Percentiles rank a stretch among this genome's conserved stretches.
These are phyloP conservation scores for Periglandula ipomoeae DNA, from an alignment of 2,329 filamentous ascomycete species.

Conservation along the genomic window DNA sequence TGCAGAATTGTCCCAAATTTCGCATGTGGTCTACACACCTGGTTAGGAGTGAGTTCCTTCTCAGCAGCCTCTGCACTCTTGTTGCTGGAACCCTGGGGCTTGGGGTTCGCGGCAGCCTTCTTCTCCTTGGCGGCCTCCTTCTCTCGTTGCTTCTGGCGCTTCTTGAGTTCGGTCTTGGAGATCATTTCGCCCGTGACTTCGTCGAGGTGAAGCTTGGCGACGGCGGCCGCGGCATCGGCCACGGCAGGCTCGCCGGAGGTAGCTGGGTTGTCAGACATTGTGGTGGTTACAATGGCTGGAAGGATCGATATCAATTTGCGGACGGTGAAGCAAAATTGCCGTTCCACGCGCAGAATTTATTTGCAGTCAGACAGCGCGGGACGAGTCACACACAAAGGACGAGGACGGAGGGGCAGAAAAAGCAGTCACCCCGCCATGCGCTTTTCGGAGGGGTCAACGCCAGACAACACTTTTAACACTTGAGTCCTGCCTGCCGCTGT, in stretches of 20 bases:
- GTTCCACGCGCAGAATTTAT: not conserved
- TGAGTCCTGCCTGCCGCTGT: no score
- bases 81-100: conserved; percentile 44
- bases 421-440: conserved; percentile 4
- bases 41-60: conserved; percentile 48
- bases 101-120: conserved; percentile 66
- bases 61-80: conserved; percentile 53
- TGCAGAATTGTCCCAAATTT: not conserved
- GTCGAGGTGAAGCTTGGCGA: conserved; percentile 74
- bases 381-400: conserved; percentile 1
- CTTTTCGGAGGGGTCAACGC: not conserved
- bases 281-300: not conserved
- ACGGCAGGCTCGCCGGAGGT: conserved; percentile 28
- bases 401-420: conserved; percentile 7
- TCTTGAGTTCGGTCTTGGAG: conserved; percentile 88
- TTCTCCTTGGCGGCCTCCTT: conserved; percentile 82
- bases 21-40: conserved; percentile 20
- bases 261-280: conserved; percentile 25
- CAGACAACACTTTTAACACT: no score
- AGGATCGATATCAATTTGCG: not conserved
- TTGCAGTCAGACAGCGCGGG: not conserved
- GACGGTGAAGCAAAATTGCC: not conserved
- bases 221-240: conserved; percentile 43
- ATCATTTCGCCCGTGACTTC: conserved; percentile 84
- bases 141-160: conserved; percentile 83